Evolutionary conservation across 202 grass and related monocot species (phyloP).

Genomic region (Musa balbisiana): DNA sequence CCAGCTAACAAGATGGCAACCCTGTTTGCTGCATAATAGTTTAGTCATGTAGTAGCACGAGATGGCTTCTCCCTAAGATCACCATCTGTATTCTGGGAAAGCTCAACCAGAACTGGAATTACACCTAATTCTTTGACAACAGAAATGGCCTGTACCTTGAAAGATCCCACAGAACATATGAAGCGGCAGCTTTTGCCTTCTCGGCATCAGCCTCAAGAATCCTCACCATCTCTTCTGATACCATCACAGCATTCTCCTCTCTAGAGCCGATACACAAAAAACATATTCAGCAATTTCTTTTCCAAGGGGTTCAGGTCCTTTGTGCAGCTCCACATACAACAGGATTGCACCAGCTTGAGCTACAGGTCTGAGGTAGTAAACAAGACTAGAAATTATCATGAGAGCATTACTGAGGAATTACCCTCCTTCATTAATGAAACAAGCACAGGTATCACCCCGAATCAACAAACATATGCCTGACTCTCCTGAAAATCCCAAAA

Average conservation of each 20-base stretch:
- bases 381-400: slow-evolving; percentile 10
- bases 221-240: slow-evolving; percentile 20
- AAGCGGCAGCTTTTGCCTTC: slow-evolving; percentile 11
- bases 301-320: slow-evolving; percentile 12
- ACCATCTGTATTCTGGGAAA: background rate
- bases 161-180: slow-evolving; percentile 18
- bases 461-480: slow-evolving; percentile 16
- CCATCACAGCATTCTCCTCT: slow-evolving; percentile 15
- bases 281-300: slow-evolving; percentile 25
- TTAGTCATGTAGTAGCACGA: slow-evolving; percentile 12
- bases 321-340: slow-evolving; percentile 10
- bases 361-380: slow-evolving; percentile 4
- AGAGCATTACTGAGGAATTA: slow-evolving; percentile 14
- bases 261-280: slow-evolving; percentile 12
- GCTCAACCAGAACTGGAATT: slow-evolving; percentile 1
- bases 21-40: slow-evolving; percentile 7
- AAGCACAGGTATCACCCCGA: slow-evolving; percentile 9
- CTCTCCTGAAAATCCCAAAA: slow-evolving; percentile 17
- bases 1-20: slow-evolving; percentile 7
- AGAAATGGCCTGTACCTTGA: slow-evolving; percentile 2
- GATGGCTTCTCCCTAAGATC: slow-evolving; percentile 8
- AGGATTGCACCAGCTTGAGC: slow-evolving; percentile 11
- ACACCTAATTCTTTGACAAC: slow-evolving; percentile 5
- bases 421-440: slow-evolving; percentile 12
- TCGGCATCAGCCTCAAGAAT: background rate